Conservation (phyloP, 305 asterid species). For the Euphrasia arctica region DNA sequence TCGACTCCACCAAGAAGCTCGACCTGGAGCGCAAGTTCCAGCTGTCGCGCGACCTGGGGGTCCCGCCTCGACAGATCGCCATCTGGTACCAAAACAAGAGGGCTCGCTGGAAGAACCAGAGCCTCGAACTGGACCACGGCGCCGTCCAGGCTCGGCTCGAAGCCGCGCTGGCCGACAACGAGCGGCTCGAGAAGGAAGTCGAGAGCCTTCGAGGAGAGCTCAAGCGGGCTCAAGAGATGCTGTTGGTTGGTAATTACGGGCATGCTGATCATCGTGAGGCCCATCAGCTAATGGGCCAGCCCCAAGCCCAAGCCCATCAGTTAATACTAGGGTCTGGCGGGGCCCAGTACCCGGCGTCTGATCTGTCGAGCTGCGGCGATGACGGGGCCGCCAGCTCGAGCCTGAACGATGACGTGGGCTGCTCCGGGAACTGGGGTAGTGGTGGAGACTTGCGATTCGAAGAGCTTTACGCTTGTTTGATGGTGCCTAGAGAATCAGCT, state of each 20-base stretch:
- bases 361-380: slow-evolving; percentile 62
- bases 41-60: slow-evolving; percentile 62
- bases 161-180: slow-evolving; percentile 42
- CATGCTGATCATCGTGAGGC: background rate
- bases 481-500: slow-evolving; percentile 29
- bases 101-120: slow-evolving; percentile 75
- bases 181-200: slow-evolving; percentile 51
- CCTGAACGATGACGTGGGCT: slow-evolving; percentile 41
- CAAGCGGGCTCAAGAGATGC: slow-evolving; percentile 47
- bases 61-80: slow-evolving; percentile 64
- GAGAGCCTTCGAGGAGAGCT: slow-evolving; percentile 50
- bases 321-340: background rate
- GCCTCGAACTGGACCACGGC: slow-evolving; percentile 57
- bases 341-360: slow-evolving; percentile 32
- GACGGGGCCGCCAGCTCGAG: slow-evolving; percentile 75
- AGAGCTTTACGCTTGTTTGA: slow-evolving; percentile 66
- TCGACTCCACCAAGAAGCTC: slow-evolving; percentile 54
- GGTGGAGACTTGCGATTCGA: slow-evolving; percentile 36
- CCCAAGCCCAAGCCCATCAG: slow-evolving; percentile 11
- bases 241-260: slow-evolving; percentile 24
- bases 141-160: slow-evolving; percentile 53
- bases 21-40: slow-evolving; percentile 67
- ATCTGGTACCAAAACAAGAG: slow-evolving; percentile 84
- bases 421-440: slow-evolving; percentile 36
- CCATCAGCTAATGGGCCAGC: slow-evolving; percentile 5